Base-by-base conservation (phyloP, 2,329 filamentous ascomycete species). In the Ophiostoma pallidulum region DNA sequence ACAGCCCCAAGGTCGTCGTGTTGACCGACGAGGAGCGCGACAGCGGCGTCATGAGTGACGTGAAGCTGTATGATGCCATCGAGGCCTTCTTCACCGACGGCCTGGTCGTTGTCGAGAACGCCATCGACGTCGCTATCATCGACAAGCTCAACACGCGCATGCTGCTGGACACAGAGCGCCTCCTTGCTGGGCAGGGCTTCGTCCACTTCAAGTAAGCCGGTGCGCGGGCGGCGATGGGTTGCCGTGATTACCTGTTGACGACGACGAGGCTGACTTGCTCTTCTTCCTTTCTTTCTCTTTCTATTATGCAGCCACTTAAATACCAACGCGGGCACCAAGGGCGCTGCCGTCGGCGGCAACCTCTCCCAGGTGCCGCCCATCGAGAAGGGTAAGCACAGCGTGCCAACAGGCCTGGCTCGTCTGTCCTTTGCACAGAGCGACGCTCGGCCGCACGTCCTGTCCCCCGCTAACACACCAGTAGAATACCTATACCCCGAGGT, bases 101-200 rank as follows among this genome's bases (percentile, higher is more conserved):
- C 13, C 42, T 58, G 12, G 57, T 58, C 13, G 56, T 58, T 4
- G 49, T 58, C 32, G 57, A 57, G 31, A 58, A 58, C 41, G 56
- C 57, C 14, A 54, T 58, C 31, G 50, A 57, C 20, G 47, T 42
- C 9, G 54, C 51, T 41, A 58, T 60, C 42, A 58, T 61, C 40
- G 58, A 60, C 53, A 58, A 45, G 51, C 54, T 57, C 45, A 61
- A 55, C 52, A 52, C 51, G 37, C 55, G 52, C 33, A 57, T 52
- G 52, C 55, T 52, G 24, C 35, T 56, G 26, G 56, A 58, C 41
- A 58, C 56, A 7, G 48, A 47, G 14, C 53, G 53, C 41, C 51
- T 58, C 12, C 45, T 58, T 14, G 40, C 43, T 18, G 56, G 54
- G 18, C 41, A 54, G 26, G 54, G 53, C 16, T n/a, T 47, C 28